phyloP scores from a whole-genome alignment of 129 eudicot species.

The Flaveria sonorensis region DNA sequence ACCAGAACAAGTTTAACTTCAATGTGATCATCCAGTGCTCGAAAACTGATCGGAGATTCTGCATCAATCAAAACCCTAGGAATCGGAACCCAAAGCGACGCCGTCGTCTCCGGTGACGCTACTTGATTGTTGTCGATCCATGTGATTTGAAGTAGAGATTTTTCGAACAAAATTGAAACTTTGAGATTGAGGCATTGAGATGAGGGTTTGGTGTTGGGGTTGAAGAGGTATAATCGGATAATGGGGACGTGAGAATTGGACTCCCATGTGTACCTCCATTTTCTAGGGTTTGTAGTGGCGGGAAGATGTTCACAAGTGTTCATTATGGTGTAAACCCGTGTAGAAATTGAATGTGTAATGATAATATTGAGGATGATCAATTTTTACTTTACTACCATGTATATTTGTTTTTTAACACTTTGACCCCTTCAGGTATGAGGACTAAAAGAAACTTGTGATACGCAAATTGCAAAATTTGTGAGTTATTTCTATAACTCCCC shows the following conservation, averaged over 20 bases:
- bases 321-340: slow-evolving; percentile 14
- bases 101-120: slow-evolving; percentile 20
- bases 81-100: slow-evolving; percentile 56
- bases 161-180: slow-evolving; percentile 38
- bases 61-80: slow-evolving; percentile 70
- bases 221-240: slow-evolving; percentile 64
- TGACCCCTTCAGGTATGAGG: no score
- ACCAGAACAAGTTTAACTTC: slow-evolving; percentile 65
- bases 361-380: no score
- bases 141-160: slow-evolving; percentile 45
- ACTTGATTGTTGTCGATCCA: slow-evolving; percentile 35
- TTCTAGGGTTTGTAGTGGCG: slow-evolving; percentile 61
- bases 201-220: slow-evolving; percentile 41
- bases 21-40: slow-evolving; percentile 58
- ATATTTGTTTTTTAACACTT: no score
- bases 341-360: no score
- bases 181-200: slow-evolving; percentile 43
- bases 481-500: no score
- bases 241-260: slow-evolving; percentile 80
- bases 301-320: slow-evolving; percentile 25
- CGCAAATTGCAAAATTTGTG: no score
- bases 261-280: slow-evolving; percentile 89
- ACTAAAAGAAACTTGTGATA: no score
- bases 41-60: slow-evolving; percentile 54
- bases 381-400: no score